Evolutionary conservation across 192 early-diverging fungal species (phyloP), one percentile per base, ranked within the genome.

Genomic region (Backusella macrospora): DNA sequence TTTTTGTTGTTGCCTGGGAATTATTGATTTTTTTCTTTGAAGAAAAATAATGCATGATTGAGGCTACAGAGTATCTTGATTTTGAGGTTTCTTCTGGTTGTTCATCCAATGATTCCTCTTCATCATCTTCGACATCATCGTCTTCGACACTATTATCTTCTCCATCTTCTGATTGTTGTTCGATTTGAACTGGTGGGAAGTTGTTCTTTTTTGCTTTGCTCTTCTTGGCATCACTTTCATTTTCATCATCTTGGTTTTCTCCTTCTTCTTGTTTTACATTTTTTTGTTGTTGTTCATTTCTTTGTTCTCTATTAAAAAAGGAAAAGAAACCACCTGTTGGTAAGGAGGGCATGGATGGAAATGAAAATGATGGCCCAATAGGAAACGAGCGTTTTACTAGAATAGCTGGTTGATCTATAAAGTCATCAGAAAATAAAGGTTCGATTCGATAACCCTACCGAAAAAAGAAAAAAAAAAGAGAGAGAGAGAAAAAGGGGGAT

Each of bases 361-460:
- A 78, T 38, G 80, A 74, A 70, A 81, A 81, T 1, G 72, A 77
- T 39, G 75, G 72, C 5, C 71, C 72, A 34, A 80, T 52, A 26
- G 80, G 80, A 18, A 73, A 38, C n/a, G 73, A 63, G 7, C 76
- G 69, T 34, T 82, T 74, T 5, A 82, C 71, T 0, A 78, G 55
- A 26, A 82, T 77, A 29, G 80, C 80, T 5, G 80, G 71, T 47
- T 82, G 67, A 52, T 78, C 77, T 21, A 71, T 82, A 44, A 73
- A 82, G 18, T 78, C 65, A n/a, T 82, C 76, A 73, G 45, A 49
- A 15, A 68, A 78, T 0, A 93, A 73, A 5, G 92, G 90, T 73
- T 93, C 92, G 37, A 89, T 87, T 55, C 90, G 83, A 79, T 93
- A 92, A 0, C 86, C 91, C 77, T 74, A n/a, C n/a, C n/a, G n/a